A percentile compares a stretch with the other conserved stretches of the same genome.
These are phyloP conservation scores for Cucumis variabilis DNA, from an alignment of 331 rosid species.

Conservation along the genomic window DNA sequence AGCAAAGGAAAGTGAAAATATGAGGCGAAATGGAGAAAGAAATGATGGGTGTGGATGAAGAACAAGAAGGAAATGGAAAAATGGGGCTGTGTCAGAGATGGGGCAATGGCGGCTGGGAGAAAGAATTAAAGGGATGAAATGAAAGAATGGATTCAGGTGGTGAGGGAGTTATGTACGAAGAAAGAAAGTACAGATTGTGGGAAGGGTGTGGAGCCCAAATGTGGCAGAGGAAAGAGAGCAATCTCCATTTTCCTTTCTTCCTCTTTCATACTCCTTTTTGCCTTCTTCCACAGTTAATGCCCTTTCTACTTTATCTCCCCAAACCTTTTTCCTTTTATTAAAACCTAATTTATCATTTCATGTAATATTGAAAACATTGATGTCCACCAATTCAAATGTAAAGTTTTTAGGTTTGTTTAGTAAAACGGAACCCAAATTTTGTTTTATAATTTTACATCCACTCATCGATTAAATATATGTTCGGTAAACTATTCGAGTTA, in stretches of 20 bases:
- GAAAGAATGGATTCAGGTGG: background rate
- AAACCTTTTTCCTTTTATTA: too few species aligned
- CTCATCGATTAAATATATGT: too few species aligned
- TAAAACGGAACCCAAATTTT: too few species aligned
- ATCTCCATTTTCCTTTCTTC: background rate
- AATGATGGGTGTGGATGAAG: constrained; percentile 2
- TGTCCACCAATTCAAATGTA: too few species aligned
- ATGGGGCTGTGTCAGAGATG: background rate
- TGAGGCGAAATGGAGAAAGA: background rate
- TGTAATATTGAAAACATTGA: too few species aligned
- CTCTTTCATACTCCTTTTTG: background rate
- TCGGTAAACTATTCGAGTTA: too few species aligned
- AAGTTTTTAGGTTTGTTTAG: too few species aligned
- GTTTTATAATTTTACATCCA: too few species aligned
- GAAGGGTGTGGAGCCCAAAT: constrained; percentile 13
- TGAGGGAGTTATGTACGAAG: background rate
- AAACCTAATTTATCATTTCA: too few species aligned
- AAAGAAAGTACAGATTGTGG: too few species aligned
- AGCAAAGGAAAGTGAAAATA: background rate
- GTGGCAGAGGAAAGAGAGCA: background rate
- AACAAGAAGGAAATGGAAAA: background rate
- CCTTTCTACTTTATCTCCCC: background rate
- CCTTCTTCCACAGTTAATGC: background rate
- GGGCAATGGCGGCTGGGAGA: constrained; percentile 3
- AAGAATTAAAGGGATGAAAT: constrained; percentile 10